Percentiles rank a stretch among this genome's conserved stretches.
Evolutionary conservation across 305 asterid genomes (phyloP).

Genomic region (Euphrasia arctica): DNA sequence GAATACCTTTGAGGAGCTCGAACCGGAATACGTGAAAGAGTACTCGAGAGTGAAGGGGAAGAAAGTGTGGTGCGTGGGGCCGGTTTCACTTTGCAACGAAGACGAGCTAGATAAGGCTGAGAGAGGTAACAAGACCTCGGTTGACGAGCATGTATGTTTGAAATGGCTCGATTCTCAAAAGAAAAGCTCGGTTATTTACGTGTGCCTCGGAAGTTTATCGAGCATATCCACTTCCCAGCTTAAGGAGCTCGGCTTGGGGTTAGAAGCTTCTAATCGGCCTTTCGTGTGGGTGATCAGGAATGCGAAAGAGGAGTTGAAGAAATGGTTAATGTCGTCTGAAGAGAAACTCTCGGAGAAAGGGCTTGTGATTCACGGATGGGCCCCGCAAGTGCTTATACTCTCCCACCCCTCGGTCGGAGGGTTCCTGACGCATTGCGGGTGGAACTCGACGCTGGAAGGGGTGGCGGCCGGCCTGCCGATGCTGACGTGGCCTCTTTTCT

Average conservation of each 20-base stretch:
- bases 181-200: constrained; percentile 38
- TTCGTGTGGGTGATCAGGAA: constrained; percentile 47
- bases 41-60: constrained; percentile 26
- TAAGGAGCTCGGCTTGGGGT: constrained; percentile 48
- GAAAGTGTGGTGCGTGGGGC: constrained; percentile 59
- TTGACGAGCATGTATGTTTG: constrained; percentile 33
- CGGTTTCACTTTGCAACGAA: constrained; percentile 51
- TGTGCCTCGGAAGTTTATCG: constrained; percentile 53
- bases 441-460: constrained; percentile 39
- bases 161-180: constrained; percentile 46
- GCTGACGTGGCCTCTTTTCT: constrained; percentile 33
- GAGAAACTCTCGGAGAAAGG: constrained; percentile 42
- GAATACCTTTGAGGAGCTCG: constrained; percentile 37
- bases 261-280: constrained; percentile 47
- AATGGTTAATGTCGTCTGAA: constrained; percentile 34
- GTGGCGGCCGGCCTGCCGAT: constrained; percentile 27
- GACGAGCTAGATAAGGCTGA: constrained; percentile 41
- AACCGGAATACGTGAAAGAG: constrained; percentile 19
- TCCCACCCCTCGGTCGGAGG: constrained; percentile 35
- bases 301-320: constrained; percentile 29
- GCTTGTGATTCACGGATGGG: constrained; percentile 46
- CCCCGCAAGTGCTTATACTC: constrained; percentile 41
- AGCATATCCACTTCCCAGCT: constrained; percentile 35
- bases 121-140: constrained; percentile 47
- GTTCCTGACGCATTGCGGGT: constrained; percentile 41